phyloP scores from a whole-genome alignment of 176 grass and related monocot genomes.

The Rhynchospora pubera region DNA sequence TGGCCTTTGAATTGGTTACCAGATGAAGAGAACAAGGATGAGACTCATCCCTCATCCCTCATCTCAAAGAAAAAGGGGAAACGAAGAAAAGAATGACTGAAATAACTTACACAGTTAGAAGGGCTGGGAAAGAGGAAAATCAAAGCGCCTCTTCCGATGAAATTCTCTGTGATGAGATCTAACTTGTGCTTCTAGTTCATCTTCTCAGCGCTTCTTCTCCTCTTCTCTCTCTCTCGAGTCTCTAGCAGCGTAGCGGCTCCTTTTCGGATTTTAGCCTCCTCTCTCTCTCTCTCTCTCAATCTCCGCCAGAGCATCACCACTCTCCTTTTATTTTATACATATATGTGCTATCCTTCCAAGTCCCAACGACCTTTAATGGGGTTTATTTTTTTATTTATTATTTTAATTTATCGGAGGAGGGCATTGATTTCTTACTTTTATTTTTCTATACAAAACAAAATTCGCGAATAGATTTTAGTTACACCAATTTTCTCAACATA shows the following conservation, averaged over 20 bases:
- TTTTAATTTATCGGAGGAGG: neutral
- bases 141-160: neutral
- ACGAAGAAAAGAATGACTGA: constrained; percentile 3
- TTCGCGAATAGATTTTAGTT: constrained; percentile 5
- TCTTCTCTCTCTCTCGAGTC: neutral
- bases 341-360: constrained; percentile 11
- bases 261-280: constrained; percentile 11
- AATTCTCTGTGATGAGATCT: neutral
- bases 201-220: neutral
- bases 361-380: constrained; percentile 21
- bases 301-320: neutral
- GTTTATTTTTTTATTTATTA: neutral
- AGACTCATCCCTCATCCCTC: constrained; percentile 31
- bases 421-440: neutral
- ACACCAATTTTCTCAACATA: constrained; percentile 14
- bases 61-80: neutral
- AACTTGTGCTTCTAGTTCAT: neutral
- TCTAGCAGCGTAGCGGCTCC: constrained; percentile 2
- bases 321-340: constrained; percentile 15
- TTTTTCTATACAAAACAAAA: neutral
- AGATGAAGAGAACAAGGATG: neutral
- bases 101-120: neutral
- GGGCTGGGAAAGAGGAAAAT: neutral
- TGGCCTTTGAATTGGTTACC: neutral
- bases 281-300: neutral